Evolutionary conservation across 2,329 filamentous ascomycete species (phyloP).

Genomic region (Colletotrichum sp.): DNA sequence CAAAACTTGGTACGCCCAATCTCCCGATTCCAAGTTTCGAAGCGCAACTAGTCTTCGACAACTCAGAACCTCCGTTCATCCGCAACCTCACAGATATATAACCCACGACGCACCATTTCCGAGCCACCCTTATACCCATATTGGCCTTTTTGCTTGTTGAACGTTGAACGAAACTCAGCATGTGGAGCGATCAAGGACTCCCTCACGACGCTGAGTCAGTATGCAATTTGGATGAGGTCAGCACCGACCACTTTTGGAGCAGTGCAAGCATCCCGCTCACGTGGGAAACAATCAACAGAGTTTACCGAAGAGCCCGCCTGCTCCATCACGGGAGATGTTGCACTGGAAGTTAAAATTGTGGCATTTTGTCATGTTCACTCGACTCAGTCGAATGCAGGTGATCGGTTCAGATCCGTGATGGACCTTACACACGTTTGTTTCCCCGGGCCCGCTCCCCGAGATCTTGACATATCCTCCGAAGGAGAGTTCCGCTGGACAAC

Average conservation of each 20-base stretch:
- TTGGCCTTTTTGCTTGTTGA: not conserved
- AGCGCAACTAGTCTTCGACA: not conserved
- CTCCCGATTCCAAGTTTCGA: not conserved
- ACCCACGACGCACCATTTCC: not conserved
- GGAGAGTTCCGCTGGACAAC: not conserved
- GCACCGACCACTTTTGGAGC: not conserved
- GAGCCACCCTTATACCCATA: accelerated
- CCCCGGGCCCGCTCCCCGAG: not conserved
- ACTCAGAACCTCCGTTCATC: not conserved
- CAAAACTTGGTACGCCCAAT: not conserved
- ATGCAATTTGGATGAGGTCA: not conserved
- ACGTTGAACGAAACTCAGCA: not conserved
- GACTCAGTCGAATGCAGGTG: not conserved
- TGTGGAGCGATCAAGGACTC: not conserved
- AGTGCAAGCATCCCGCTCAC: not conserved
- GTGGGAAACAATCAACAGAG: not conserved
- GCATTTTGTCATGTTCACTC: not conserved
- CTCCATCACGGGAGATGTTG: not conserved
- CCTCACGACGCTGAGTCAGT: not conserved
- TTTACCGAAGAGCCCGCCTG: not conserved
- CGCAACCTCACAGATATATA: not conserved
- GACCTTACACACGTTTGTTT: not conserved
- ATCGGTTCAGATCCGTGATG: not conserved
- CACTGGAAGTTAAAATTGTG: not conserved
- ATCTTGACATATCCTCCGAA: not conserved